Evolutionary conservation across 1,139 yeast genomes (phyloP).

Genomic region (Taiozyma sp.): DNA sequence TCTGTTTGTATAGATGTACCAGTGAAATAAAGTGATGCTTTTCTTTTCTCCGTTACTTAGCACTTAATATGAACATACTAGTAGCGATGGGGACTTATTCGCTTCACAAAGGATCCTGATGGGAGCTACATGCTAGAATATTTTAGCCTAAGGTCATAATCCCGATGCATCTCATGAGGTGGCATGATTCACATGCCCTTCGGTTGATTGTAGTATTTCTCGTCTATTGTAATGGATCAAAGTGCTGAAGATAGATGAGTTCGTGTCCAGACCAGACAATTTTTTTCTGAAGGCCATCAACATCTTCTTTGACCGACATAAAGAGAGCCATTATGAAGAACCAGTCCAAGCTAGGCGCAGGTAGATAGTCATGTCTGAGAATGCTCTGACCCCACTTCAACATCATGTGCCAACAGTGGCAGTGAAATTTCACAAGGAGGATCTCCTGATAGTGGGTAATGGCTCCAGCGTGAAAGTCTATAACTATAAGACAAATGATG

Average conservation of each 20-base stretch:
- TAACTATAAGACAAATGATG: constrained; percentile 35
- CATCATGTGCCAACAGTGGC: constrained; percentile 47
- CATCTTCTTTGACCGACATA: not conserved
- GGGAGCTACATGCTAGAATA: too few relatives aligned
- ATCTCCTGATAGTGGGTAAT: constrained; percentile 54
- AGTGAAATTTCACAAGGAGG: constrained; percentile 37
- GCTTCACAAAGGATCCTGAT: too few relatives aligned
- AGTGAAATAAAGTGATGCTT: too few relatives aligned
- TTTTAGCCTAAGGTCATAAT: too few relatives aligned
- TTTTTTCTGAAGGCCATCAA: not conserved
- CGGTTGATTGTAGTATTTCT: too few relatives aligned
- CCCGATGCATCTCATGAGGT: too few relatives aligned
- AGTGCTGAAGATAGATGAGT: not conserved
- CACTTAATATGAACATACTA: too few relatives aligned
- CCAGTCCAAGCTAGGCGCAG: not conserved
- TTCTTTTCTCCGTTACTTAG: too few relatives aligned
- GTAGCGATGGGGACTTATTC: too few relatives aligned
- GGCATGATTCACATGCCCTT: too few relatives aligned
- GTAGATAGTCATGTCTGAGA: not conserved
- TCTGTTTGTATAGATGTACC: too few relatives aligned
- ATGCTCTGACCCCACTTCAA: constrained; percentile 4
- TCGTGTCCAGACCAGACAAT: not conserved
- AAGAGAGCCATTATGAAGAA: not conserved
- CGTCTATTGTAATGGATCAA: too few relatives aligned
- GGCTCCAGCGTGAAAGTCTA: constrained; percentile 65